phyloP scores from a whole-genome alignment of 2,329 filamentous ascomycete genomes.

The Fusarium drepaniforme region DNA sequence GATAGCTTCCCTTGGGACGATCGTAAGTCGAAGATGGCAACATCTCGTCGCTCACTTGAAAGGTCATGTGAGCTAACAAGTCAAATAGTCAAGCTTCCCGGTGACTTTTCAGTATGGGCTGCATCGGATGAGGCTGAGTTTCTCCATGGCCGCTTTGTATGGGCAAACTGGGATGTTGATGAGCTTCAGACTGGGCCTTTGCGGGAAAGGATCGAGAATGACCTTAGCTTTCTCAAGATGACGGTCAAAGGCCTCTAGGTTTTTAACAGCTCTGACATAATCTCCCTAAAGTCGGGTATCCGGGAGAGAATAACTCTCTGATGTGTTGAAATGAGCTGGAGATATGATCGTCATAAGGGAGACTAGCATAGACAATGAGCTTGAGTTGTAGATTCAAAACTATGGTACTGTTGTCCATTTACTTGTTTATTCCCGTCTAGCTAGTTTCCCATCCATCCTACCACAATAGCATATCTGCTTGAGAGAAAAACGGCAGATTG shows the following conservation, averaged over 20 bases:
- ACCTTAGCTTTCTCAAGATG: neutral
- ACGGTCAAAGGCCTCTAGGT: neutral
- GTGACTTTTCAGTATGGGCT: conserved; percentile 57
- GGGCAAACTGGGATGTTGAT: conserved; percentile 63
- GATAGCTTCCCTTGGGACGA: conserved; percentile 2
- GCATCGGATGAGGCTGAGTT: conserved; percentile 58
- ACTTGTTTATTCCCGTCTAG: neutral
- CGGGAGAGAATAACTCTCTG: neutral
- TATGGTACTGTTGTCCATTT: neutral
- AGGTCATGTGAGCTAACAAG: neutral
- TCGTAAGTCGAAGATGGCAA: neutral
- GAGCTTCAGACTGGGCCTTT: conserved; percentile 52
- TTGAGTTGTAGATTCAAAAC: neutral
- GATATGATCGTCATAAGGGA: neutral
- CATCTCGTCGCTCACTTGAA: too few relatives aligned
- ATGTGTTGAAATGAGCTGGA: neutral
- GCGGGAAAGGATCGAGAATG: conserved; percentile 12
- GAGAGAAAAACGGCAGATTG: neutral
- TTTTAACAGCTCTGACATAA: neutral
- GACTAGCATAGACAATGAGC: neutral
- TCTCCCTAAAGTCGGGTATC: too few relatives aligned
- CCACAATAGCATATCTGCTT: neutral
- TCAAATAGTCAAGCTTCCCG: conserved; percentile 47
- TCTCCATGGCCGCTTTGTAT: conserved; percentile 58
- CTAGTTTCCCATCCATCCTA: neutral